phyloP scores from a whole-genome alignment of 2,329 filamentous ascomycete genomes.

The Sporothrix schenckii region DNA sequence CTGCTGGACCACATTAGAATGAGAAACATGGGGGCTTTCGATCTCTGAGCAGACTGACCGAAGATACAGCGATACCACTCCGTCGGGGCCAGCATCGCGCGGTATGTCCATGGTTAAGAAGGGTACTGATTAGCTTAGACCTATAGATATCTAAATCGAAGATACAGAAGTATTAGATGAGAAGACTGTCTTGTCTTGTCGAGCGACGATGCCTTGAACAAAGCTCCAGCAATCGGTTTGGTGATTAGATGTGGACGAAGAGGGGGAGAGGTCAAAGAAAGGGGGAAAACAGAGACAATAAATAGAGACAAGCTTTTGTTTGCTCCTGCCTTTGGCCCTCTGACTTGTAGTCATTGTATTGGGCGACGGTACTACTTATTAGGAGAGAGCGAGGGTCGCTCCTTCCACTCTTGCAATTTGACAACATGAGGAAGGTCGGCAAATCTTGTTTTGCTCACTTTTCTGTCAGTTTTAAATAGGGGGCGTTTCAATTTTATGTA shows the following conservation, averaged over 20 bases:
- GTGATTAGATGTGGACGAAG: neutral
- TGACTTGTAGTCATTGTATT: neutral
- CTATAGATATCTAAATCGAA: too few relatives aligned
- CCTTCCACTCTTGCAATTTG: constrained; percentile 11
- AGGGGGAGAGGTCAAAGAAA: neutral
- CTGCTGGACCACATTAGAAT: neutral
- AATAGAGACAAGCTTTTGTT: neutral
- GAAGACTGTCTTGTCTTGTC: neutral
- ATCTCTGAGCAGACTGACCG: neutral
- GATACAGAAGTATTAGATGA: too few relatives aligned
- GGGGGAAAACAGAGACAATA: neutral
- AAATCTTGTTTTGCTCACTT: neutral
- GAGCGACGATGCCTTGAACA: neutral
- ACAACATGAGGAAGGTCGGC: neutral
- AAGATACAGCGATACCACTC: constrained; percentile 19
- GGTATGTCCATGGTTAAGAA: constrained; percentile 9
- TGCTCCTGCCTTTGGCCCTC: neutral
- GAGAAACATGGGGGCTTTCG: neutral
- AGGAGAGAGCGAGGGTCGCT: constrained; percentile 18
- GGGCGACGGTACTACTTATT: neutral
- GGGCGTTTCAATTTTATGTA: neutral
- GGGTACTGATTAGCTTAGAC: neutral
- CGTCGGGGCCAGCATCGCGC: neutral
- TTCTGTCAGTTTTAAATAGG: neutral
- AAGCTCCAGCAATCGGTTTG: neutral